Percentiles rank a stretch among this genome's conserved stretches.
Conservation (phyloP, 306 rosid species). For the Calophaca sinica region DNA sequence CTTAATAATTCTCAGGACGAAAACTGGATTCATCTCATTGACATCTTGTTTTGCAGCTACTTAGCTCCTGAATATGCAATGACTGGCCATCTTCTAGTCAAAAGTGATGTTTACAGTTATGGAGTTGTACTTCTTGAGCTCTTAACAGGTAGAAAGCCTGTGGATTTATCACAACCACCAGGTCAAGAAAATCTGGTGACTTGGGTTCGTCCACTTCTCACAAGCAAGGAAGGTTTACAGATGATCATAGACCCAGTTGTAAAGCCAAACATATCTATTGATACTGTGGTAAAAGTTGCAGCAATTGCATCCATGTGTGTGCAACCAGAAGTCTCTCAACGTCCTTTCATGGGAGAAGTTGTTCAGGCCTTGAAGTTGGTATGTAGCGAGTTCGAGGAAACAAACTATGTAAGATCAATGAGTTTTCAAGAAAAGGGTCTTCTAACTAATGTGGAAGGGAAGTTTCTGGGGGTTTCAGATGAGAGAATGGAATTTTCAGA, state of each 20-base stretch:
- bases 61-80: constrained; percentile 98
- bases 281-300: constrained; percentile 78
- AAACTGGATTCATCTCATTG: constrained; percentile 32
- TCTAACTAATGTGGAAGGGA: constrained; percentile 46
- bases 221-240: constrained; percentile 75
- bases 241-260: constrained; percentile 73
- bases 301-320: constrained; percentile 98
- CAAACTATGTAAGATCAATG: constrained; percentile 55
- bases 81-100: constrained; percentile 97
- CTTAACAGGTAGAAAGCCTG: constrained; percentile 94
- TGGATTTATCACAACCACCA: constrained; percentile 85
- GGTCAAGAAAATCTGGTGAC: constrained; percentile 95
- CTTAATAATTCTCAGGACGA: constrained; percentile 22
- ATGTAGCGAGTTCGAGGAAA: constrained; percentile 78
- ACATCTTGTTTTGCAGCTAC: constrained; percentile 67
- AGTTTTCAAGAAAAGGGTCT: constrained; percentile 59
- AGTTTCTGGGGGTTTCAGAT: constrained; percentile 38
- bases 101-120: constrained; percentile 97
- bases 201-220: constrained; percentile 94
- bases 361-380: constrained; percentile 97
- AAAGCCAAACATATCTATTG: constrained; percentile 59
- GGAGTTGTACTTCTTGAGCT: constrained; percentile 98
- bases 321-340: constrained; percentile 92
- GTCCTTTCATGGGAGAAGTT: constrained; percentile 99
- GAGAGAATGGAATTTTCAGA: constrained; percentile 40